phyloP scores from a whole-genome alignment of 176 grass and related monocot species.

The Triticum timopheevii region DNA sequence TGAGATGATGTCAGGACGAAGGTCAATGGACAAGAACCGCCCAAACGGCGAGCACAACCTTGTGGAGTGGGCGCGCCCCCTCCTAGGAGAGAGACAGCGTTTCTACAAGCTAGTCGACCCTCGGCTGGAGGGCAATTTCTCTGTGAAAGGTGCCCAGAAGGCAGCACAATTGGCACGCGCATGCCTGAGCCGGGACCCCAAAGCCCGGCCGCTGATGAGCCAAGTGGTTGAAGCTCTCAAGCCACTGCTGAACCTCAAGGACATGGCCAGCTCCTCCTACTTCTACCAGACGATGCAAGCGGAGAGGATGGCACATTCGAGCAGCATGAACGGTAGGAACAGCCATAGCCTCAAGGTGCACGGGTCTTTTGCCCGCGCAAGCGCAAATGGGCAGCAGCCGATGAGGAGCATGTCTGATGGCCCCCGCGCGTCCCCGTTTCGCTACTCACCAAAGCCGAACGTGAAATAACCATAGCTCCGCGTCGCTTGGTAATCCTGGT shows the following conservation, averaged over 20 bases:
- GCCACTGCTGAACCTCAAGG: constrained; percentile 74
- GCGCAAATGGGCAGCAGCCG: constrained; percentile 48
- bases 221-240: constrained; percentile 71
- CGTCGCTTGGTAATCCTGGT: background rate
- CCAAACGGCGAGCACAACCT: constrained; percentile 85
- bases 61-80: constrained; percentile 73
- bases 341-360: constrained; percentile 50
- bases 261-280: constrained; percentile 75
- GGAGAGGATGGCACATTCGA: constrained; percentile 50
- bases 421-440: constrained; percentile 59
- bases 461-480: constrained; percentile 11
- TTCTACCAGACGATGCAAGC: constrained; percentile 76
- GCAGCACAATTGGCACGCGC: constrained; percentile 60
- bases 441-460: constrained; percentile 64
- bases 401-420: constrained; percentile 64
- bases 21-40: constrained; percentile 83
- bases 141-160: constrained; percentile 75
- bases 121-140: constrained; percentile 77
- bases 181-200: constrained; percentile 73
- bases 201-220: constrained; percentile 72
- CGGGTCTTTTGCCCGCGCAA: constrained; percentile 35
- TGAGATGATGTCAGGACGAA: constrained; percentile 84
- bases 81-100: constrained; percentile 70
- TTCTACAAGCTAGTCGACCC: constrained; percentile 78
- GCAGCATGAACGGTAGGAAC: constrained; percentile 53